These are phyloP conservation scores for Ballota nigra DNA, from an alignment of 257 asterid species.

Conservation along the genomic window DNA sequence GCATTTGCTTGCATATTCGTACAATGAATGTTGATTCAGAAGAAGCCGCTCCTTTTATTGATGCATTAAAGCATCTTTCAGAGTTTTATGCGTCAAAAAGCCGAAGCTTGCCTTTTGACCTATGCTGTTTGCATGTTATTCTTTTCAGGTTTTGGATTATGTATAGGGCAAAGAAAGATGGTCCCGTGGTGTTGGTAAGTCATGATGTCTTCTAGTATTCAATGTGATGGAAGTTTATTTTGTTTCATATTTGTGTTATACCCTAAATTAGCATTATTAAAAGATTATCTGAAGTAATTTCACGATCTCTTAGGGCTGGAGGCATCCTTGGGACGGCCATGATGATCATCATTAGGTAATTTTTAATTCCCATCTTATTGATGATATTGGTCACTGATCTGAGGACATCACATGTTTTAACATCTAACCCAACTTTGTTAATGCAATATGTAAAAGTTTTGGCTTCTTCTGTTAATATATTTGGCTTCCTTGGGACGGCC, in stretches of 20 bases:
- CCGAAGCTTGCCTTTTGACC: background rate
- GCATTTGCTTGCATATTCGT: background rate
- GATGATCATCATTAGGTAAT: slow-evolving; percentile 77
- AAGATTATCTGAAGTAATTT: slow-evolving; percentile 26
- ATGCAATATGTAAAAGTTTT: background rate
- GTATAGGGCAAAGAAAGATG: slow-evolving; percentile 88
- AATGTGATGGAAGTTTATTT: slow-evolving; percentile 10
- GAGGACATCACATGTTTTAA: background rate
- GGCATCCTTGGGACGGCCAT: slow-evolving; percentile 98
- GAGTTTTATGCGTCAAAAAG: slow-evolving; percentile 1
- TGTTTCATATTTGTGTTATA: background rate
- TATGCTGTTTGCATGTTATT: background rate
- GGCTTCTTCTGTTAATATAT: no score
- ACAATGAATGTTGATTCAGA: background rate
- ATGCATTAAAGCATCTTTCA: slow-evolving; percentile 3
- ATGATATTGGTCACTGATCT: background rate
- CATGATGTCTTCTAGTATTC: background rate
- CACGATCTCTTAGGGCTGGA: slow-evolving; percentile 66
- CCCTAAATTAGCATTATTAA: slow-evolving; percentile 16
- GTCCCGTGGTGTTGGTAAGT: slow-evolving; percentile 90
- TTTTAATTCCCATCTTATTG: slow-evolving; percentile 1
- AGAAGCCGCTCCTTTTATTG: background rate
- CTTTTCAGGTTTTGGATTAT: slow-evolving; percentile 82
- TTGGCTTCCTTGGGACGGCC: no score
- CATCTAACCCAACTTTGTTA: background rate